These are phyloP conservation scores for Podospora tetraspora DNA, from an alignment of 495 filamentous ascomycete species.

Conservation along the genomic window DNA sequence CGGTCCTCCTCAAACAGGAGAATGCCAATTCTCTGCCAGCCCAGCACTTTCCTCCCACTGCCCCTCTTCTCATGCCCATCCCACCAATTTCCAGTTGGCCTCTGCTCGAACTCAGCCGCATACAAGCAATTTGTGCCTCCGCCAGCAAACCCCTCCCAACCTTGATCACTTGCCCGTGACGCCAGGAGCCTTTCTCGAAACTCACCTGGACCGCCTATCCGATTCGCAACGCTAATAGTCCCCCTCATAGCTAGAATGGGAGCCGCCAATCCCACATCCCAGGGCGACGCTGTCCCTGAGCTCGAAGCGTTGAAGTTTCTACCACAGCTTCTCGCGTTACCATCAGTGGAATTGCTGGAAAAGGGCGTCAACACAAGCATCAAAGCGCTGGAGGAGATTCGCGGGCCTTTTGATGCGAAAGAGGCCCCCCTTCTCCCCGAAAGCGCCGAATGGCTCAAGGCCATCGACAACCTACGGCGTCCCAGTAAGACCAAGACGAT, in stretches of 20 bases:
- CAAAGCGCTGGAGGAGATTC: constrained; percentile 22
- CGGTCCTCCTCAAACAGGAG: too few relatives aligned
- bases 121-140: background rate
- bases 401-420: constrained; percentile 16
- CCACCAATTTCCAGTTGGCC: background rate
- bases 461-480: constrained; percentile 33
- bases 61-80: background rate
- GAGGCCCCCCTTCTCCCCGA: constrained; percentile 5
- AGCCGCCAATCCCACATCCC: background rate
- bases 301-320: constrained; percentile 16
- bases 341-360: constrained; percentile 26
- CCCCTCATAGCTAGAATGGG: background rate
- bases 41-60: background rate
- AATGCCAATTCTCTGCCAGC: background rate
- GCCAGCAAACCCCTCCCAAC: background rate
- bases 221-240: background rate
- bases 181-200: background rate
- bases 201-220: background rate
- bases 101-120: background rate
- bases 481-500: constrained; percentile 35
- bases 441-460: constrained; percentile 36
- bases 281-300: background rate
- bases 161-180: background rate
- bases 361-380: constrained; percentile 24
- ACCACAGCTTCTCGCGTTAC: constrained; percentile 14